Base-by-base conservation (phyloP, 2,329 filamentous ascomycete species). In the Trichoderma afroharzianum region DNA sequence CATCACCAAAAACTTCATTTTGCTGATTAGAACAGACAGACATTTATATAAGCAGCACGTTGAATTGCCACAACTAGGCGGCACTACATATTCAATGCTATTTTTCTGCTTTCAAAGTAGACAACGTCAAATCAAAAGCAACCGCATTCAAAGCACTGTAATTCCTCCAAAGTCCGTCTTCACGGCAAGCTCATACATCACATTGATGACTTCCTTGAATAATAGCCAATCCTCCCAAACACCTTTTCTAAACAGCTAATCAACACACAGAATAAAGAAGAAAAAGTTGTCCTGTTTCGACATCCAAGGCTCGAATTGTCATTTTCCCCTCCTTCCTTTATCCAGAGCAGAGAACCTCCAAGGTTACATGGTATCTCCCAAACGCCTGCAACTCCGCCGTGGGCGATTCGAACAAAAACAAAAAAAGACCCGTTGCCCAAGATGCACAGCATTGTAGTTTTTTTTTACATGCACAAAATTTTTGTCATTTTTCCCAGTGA, bases 331-430 rank as follows among this genome's bases (percentile, higher is more conserved):
- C 66, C 55, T 26, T 68, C 76, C 73, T 75, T 73, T 73, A 73
- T 75, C 71, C 76, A 66, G 68, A 72, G 68, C 67, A 72, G 74
- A 73, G 71, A 73, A 61, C 67, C 70, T 73, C 74, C 74, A 76
- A 75, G 76, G 76, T 75, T 77, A 77, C 67, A 76, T 82, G 80
- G 80, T 82, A 82, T 82, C 79, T 81, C 80, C 76, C 75, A 76
- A 81, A 82, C 80, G 80, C 80, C 80, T 73, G 72, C 77, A 81
- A 81, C 80, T 77, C 80, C 80, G 58, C 71, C 68, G 71, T 75
- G 74, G 75, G 76, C 75, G 72, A 77, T 75, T 73, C 76, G 73
- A 75, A 77, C 70, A 68, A 68, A 59, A 68, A 30, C 76, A 76
- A 76, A 76, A 76, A 76, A 75, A 63, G 24, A 26, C 76, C 74